phyloP scores from a whole-genome alignment of 441 rosid species.

The Gossypium trilobum region DNA sequence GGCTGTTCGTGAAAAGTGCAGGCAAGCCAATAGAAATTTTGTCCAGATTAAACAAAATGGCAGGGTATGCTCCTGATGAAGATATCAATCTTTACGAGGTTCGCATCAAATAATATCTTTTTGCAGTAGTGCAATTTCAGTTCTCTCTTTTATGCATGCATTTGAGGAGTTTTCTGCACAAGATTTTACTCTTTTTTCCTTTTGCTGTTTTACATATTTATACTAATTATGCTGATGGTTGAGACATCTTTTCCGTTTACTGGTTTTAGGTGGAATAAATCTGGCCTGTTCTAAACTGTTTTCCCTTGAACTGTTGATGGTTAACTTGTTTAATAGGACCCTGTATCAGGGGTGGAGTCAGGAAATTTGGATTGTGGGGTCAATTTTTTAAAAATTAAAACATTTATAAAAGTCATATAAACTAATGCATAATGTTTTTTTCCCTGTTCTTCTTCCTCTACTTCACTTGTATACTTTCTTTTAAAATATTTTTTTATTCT shows the following conservation, averaged over 20 bases:
- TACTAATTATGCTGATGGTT: neutral
- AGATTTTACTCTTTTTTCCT: neutral
- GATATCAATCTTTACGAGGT: constrained; percentile 48
- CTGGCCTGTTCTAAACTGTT: neutral
- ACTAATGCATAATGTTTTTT: neutral
- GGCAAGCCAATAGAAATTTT: constrained; percentile 35
- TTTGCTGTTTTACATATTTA: neutral
- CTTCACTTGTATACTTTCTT: neutral
- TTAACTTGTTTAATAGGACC: neutral
- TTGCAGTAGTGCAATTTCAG: neutral
- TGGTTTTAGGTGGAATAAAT: neutral
- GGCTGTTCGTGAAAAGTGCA: constrained; percentile 34
- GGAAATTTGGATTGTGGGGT: neutral
- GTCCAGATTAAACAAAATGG: constrained; percentile 43
- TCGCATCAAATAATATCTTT: constrained; percentile 13
- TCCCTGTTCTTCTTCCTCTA: neutral
- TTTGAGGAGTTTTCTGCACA: neutral
- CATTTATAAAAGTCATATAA: neutral
- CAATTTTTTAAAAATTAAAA: neutral
- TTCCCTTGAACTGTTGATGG: neutral
- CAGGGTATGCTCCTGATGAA: constrained; percentile 37
- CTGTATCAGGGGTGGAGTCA: neutral
- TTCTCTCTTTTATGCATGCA: neutral
- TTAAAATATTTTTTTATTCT: neutral
- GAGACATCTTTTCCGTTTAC: neutral